Conservation (phyloP, 257 asterid species). For the Vinca minor region DNA sequence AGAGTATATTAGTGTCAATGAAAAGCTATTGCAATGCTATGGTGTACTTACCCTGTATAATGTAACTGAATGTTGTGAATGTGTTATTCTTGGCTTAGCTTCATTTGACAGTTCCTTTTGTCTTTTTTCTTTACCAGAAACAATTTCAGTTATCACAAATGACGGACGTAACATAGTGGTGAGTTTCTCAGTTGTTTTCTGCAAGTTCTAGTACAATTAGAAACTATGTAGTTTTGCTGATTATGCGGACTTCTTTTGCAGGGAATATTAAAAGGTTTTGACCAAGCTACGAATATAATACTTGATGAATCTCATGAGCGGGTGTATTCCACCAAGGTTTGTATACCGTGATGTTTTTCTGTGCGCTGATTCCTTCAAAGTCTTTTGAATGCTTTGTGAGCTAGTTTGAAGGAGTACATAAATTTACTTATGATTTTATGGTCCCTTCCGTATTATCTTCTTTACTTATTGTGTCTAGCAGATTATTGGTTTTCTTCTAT, state of each 20-base stretch:
- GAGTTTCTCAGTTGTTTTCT: constrained; percentile 24
- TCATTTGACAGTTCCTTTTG: constrained; percentile 6
- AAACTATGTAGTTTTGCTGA: constrained; percentile 5
- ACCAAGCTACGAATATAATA: constrained; percentile 92
- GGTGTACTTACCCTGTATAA: neutral
- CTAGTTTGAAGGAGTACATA: neutral
- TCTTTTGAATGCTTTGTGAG: neutral
- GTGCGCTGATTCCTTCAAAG: neutral
- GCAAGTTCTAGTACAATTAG: neutral
- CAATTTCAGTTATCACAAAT: constrained; percentile 77
- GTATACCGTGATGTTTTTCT: neutral
- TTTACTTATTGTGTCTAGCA: too few relatives aligned
- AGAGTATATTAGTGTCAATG: neutral
- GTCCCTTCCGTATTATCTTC: too few relatives aligned
- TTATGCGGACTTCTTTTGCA: constrained; percentile 30
- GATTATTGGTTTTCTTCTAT: too few relatives aligned
- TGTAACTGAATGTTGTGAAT: neutral
- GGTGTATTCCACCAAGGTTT: constrained; percentile 93
- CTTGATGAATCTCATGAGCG: constrained; percentile 98
- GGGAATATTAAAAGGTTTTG: constrained; percentile 91
- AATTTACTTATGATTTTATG: too few relatives aligned
- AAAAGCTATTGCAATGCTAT: neutral
- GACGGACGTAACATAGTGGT: constrained; percentile 96
- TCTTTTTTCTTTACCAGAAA: constrained; percentile 50
- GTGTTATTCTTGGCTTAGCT: constrained; percentile 1